Conservation (phyloP, 805 yeast genomes). For the Wickerhamomyces hampshirensis region DNA sequence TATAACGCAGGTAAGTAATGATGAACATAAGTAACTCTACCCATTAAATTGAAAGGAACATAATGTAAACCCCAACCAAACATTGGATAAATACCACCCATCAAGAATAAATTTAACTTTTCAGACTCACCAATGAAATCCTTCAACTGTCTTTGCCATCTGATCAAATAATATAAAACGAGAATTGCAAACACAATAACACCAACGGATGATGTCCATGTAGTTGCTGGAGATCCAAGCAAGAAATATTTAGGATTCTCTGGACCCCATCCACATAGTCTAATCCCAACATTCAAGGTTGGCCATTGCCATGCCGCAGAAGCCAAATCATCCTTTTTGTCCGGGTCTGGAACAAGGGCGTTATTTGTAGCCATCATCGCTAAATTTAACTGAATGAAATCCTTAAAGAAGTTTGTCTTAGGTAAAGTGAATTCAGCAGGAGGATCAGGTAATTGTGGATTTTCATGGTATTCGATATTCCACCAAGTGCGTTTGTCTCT, state of each 20-base stretch:
- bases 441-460: conserved; percentile 53
- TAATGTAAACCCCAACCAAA: conserved; percentile 79
- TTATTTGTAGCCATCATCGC: conserved; percentile 89
- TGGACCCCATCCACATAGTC: conserved; percentile 70
- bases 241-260: conserved; percentile 57
- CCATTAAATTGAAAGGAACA: conserved; percentile 74
- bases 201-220: conserved; percentile 67
- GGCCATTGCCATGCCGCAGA: conserved; percentile 91
- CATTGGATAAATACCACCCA: conserved; percentile 77
- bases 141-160: conserved; percentile 79
- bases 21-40: conserved; percentile 82
- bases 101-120: conserved; percentile 47
- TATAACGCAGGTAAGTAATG: conserved; percentile 83
- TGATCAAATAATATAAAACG: conserved; percentile 30
- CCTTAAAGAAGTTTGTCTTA: conserved; percentile 70
- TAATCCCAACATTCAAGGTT: conserved; percentile 64
- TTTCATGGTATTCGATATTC: conserved; percentile 72
- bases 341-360: conserved; percentile 73
- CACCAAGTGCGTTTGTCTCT: conserved; percentile 88
- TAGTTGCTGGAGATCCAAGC: conserved; percentile 73
- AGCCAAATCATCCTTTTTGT: conserved; percentile 66
- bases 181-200: conserved; percentile 47
- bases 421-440: conserved; percentile 63
- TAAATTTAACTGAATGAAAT: conserved; percentile 67
- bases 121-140: conserved; percentile 47